Evolutionary conservation across 176 grass and related monocot genomes (phyloP), one percentile per base, ranked within the genome.

Genomic region (Coix lacrymajobi): DNA sequence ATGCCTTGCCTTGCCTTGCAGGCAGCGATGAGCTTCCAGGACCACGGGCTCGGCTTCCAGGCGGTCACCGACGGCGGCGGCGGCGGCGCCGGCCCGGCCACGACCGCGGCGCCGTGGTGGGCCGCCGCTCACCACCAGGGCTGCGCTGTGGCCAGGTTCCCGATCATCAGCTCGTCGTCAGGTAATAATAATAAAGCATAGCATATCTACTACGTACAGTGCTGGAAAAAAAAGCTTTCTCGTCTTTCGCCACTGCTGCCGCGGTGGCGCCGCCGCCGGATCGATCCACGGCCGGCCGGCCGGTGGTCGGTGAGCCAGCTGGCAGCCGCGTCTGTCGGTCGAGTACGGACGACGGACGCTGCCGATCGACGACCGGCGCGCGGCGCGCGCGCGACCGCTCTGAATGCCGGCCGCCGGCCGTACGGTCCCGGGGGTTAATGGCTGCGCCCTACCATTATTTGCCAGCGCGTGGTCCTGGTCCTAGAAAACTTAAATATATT

Each of bases 71-170:
- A 36, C 66, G 39, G 26, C n/a, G 56, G 54, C 67, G 34, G 25
- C 25, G 8, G 32, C 28, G 36, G 63, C 32, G 57, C 22, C 68
- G 34, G 29, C 72, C 34, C 32, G 7, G 31, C 41, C 33, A 57
- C 74, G 58, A 34, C 26, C 65, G 57, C 79, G 54, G 29, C 75
- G 61, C 79, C 79, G 5, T 90, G 79, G 84, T 90, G 66, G 79
- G 46, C 76, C 39, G 79, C 28, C 34, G 56, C 36, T n/a, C n/a
- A n/a, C n/a, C n/a, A 22, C 10, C 58, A 30, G 33, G 17, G 17
- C 2, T 8, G 15, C 32, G 39, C 14, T 32, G 57, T 25, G 24
- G 58, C 44, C 3, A 73, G 51, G 68, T 76, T 74, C 28, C 72
- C 61, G 8, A 38, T 63, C 28, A 60, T 74, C 44, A 40, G 7